A percentile compares a stretch with the other conserved stretches of the same genome.
These are phyloP conservation scores for Aspergillus incahuasiensis DNA, from an alignment of 495 filamentous ascomycete genomes.

Conservation along the genomic window DNA sequence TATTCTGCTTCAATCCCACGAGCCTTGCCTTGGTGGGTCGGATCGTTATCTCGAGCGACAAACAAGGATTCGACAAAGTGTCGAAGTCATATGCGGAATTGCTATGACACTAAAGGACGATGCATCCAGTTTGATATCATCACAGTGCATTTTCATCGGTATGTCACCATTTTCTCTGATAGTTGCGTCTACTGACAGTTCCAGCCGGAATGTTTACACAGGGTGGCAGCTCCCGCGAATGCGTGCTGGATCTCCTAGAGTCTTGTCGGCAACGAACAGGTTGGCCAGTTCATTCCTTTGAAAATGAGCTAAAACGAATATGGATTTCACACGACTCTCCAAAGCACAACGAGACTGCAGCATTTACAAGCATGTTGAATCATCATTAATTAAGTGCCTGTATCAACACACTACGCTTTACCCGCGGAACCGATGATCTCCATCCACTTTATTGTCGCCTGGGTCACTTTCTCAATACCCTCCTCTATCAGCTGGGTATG, in stretches of 20 bases:
- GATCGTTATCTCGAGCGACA: constrained; percentile 16
- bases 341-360: not conserved
- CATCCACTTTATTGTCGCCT: constrained; percentile 22
- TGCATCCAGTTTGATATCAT: constrained; percentile 24
- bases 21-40: constrained; percentile 20
- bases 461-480: constrained; percentile 23
- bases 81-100: constrained; percentile 23
- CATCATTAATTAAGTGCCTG: not conserved
- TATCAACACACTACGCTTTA: constrained; percentile 10
- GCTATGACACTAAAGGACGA: constrained; percentile 21
- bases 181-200: not conserved
- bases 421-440: constrained; percentile 23
- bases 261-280: constrained; percentile 17
- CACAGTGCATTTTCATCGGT: constrained; percentile 22
- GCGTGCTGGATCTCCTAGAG: constrained; percentile 19
- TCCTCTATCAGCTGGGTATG: constrained; percentile 25
- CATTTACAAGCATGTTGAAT: not conserved
- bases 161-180: not conserved
- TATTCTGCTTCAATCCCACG: constrained; percentile 19
- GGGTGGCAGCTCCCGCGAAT: constrained; percentile 10
- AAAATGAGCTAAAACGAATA: constrained; percentile 16
- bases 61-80: constrained; percentile 13
- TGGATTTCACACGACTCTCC: constrained; percentile 9
- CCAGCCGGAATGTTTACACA: constrained; percentile 15
- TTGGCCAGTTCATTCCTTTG: constrained; percentile 20